Evolutionary conservation across 306 rosid genomes (phyloP).

Genomic region (Glycine soja): DNA sequence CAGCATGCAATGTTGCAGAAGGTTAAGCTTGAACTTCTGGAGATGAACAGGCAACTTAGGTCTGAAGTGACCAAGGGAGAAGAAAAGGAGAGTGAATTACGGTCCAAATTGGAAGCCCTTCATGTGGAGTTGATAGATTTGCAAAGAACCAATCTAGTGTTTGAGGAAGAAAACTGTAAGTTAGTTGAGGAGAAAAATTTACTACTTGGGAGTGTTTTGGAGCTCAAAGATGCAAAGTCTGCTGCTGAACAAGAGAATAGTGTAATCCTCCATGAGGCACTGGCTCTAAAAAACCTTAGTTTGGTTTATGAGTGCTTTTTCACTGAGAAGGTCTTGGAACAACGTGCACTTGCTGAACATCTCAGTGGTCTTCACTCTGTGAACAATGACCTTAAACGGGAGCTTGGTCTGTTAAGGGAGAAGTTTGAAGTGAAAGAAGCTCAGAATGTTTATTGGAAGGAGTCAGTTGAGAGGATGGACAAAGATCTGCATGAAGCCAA

Average conservation of each 20-base stretch:
- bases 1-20: conserved; percentile 58
- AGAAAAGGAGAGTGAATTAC: conserved; percentile 58
- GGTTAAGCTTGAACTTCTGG: conserved; percentile 68
- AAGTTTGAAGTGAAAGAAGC: conserved; percentile 62
- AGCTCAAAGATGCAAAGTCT: conserved; percentile 63
- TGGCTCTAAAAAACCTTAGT: conserved; percentile 62
- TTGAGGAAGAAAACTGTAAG: conserved; percentile 68
- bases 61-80: conserved; percentile 64
- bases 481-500: conserved; percentile 62
- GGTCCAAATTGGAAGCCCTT: conserved; percentile 60
- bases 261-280: conserved; percentile 64
- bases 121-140: conserved; percentile 60
- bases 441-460: conserved; percentile 63
- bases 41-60: conserved; percentile 62
- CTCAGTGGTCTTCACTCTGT: conserved; percentile 53
- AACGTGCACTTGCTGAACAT: conserved; percentile 61
- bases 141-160: conserved; percentile 54
- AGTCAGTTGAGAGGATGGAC: conserved; percentile 58
- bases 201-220: conserved; percentile 59
- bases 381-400: conserved; percentile 64
- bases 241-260: conserved; percentile 63
- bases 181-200: conserved; percentile 68
- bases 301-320: conserved; percentile 69
- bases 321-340: conserved; percentile 68
- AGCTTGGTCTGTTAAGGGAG: conserved; percentile 61